Evolutionary conservation across 2,329 filamentous ascomycete genomes (phyloP).

Genomic region (Clarireedia monteithiana): DNA sequence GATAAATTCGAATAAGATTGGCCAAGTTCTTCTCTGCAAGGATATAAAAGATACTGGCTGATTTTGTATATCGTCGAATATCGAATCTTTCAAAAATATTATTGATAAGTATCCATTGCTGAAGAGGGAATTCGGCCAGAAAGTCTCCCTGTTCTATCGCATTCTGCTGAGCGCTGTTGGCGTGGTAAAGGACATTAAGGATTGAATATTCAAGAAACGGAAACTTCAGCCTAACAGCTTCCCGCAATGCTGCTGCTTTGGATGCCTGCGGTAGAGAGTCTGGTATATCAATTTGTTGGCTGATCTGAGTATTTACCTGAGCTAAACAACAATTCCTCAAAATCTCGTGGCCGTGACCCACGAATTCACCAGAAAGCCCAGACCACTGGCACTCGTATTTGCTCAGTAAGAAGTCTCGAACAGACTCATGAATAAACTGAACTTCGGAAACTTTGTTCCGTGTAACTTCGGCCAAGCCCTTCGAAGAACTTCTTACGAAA

Average conservation of each 20-base stretch:
- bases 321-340: constrained; percentile 21
- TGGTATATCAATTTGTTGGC: constrained; percentile 12
- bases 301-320: constrained; percentile 16
- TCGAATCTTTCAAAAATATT: constrained; percentile 28
- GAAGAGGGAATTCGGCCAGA: constrained; percentile 26
- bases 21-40: constrained; percentile 29
- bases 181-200: constrained; percentile 34
- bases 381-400: constrained; percentile 22
- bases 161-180: constrained; percentile 30
- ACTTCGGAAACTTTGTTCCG: constrained; percentile 26
- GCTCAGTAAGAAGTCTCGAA: constrained; percentile 35
- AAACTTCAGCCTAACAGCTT: constrained; percentile 22
- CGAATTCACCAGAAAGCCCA: constrained; percentile 14
- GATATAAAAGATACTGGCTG: constrained; percentile 30
- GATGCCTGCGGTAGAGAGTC: constrained; percentile 3
- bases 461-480: constrained; percentile 35
- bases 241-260: constrained; percentile 15
- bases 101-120: constrained; percentile 26
- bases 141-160: constrained; percentile 30
- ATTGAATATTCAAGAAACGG: constrained; percentile 42
- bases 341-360: constrained; percentile 19
- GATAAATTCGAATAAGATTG: constrained; percentile 24
- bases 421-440: constrained; percentile 35
- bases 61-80: constrained; percentile 21
- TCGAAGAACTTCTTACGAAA: constrained; percentile 34